Evolutionary conservation across 2,329 filamentous ascomycete species (phyloP).

Genomic region (Aspergillus sp.): DNA sequence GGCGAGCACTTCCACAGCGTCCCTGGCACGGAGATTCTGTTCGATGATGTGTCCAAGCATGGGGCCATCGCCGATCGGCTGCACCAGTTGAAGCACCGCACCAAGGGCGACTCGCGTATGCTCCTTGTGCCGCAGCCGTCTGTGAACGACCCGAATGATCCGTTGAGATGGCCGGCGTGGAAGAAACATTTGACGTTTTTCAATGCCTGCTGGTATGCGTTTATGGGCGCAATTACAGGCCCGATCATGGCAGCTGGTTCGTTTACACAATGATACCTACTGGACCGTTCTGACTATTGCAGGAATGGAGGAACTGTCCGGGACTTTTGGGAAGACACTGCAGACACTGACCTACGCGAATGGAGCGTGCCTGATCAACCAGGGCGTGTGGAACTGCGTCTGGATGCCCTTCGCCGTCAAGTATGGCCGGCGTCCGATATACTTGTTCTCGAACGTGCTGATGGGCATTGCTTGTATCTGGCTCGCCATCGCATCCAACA

Average conservation of each 20-base stretch:
- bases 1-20: not conserved
- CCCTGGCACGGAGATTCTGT: conserved; percentile 3
- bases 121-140: conserved; percentile 2
- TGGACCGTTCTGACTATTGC: not conserved
- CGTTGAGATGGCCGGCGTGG: not conserved
- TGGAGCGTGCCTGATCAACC: not conserved
- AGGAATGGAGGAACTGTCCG: conserved; percentile 3
- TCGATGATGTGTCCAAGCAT: conserved; percentile 2
- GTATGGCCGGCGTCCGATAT: conserved; percentile 1
- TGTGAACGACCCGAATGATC: not conserved
- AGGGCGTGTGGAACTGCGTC: not conserved
- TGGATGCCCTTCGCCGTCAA: conserved; percentile 4
- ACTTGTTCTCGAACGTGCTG: not conserved
- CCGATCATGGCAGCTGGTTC: conserved; percentile 5
- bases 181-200: conserved; percentile 3
- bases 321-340: not conserved
- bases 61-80: conserved; percentile 1
- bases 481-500: not conserved
- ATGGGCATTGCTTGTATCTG: not conserved
- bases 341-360: conserved; percentile 7
- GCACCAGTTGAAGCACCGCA: conserved; percentile 3
- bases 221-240: conserved; percentile 6
- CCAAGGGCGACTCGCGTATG: conserved; percentile 1
- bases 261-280: not conserved
- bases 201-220: conserved; percentile 8